Evolutionary conservation across 768 basidiomycete species (phyloP).

Genomic region (Mycena venus): DNA sequence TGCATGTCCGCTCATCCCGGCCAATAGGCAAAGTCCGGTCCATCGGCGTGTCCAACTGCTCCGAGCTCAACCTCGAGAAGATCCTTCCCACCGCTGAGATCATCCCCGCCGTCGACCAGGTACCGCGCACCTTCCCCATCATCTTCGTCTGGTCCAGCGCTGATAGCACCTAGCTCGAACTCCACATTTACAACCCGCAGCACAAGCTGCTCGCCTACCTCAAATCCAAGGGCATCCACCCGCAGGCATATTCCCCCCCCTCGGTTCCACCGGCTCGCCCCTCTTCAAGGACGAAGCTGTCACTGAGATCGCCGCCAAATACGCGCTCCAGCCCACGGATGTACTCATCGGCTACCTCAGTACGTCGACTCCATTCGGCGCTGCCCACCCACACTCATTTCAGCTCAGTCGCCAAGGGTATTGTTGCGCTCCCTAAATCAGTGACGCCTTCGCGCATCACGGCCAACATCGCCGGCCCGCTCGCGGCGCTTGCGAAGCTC

Average conservation of each 20-base stretch:
- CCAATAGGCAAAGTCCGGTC: conserved; percentile 77
- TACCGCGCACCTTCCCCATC: conserved; percentile 33
- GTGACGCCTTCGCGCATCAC: conserved; percentile 79
- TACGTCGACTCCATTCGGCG: too few relatives aligned
- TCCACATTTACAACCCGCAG: conserved; percentile 83
- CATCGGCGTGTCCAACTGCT: conserved; percentile 87
- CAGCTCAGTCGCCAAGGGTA: conserved; percentile 74
- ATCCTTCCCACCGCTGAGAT: conserved; percentile 77
- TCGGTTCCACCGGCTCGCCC: conserved; percentile 78
- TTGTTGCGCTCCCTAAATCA: conserved; percentile 82
- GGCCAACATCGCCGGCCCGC: conserved; percentile 67
- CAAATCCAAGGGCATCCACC: conserved; percentile 73
- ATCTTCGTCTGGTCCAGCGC: too few relatives aligned
- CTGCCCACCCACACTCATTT: too few relatives aligned
- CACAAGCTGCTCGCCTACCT: conserved; percentile 75
- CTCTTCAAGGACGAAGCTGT: conserved; percentile 75
- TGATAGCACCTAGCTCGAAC: conserved; percentile 82
- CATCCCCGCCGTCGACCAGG: conserved; percentile 82
- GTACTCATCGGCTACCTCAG: conserved; percentile 75
- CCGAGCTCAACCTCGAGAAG: conserved; percentile 74
- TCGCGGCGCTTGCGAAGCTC: conserved; percentile 61
- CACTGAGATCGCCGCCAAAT: conserved; percentile 68
- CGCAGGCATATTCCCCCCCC: conserved; percentile 88
- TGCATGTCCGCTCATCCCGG: too few relatives aligned
- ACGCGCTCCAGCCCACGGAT: conserved; percentile 66